Percentiles rank a stretch among this genome's conserved stretches.
Conservation (phyloP, 225 moss, liverwort and hornwort genomes). For the Anthoceros angustus region DNA sequence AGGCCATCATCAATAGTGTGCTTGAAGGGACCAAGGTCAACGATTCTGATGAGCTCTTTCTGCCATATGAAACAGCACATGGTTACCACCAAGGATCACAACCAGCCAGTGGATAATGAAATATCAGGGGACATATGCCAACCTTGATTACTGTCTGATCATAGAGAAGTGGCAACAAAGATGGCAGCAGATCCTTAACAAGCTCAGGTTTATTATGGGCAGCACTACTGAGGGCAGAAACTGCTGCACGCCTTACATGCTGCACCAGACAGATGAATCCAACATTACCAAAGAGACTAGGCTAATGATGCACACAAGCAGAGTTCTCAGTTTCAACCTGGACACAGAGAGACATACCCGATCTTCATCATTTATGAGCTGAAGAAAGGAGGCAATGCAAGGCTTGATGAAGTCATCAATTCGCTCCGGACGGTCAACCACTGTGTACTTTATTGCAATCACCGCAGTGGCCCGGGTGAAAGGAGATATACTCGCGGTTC, state of each 20-base stretch:
- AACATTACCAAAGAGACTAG: too few species aligned
- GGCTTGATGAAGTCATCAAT: slow-evolving; percentile 96
- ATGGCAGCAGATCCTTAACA: slow-evolving; percentile 79
- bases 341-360: slow-evolving; percentile 31
- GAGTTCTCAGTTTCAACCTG: not conserved
- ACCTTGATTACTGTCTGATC: slow-evolving; percentile 99
- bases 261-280: slow-evolving; percentile 17
- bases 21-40: slow-evolving; percentile 98
- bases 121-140: not conserved
- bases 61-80: slow-evolving; percentile 18
- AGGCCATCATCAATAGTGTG: slow-evolving; percentile 97
- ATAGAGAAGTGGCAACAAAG: slow-evolving; percentile 80
- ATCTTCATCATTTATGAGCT: slow-evolving; percentile 93
- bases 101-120: not conserved
- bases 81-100: not conserved
- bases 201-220: slow-evolving; percentile 94
- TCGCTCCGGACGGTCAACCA: slow-evolving; percentile 90
- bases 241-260: slow-evolving; percentile 98
- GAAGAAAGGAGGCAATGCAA: slow-evolving; percentile 83
- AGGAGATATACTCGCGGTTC: slow-evolving; percentile 71
- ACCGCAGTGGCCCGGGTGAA: slow-evolving; percentile 96
- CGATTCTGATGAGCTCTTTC: slow-evolving; percentile 97
- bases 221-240: slow-evolving; percentile 92
- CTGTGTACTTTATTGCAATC: slow-evolving; percentile 97
- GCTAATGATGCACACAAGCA: not conserved